Percentiles rank a stretch among this genome's conserved stretches.
phyloP scores from a whole-genome alignment of 192 early-diverging fungal genomes.

The Gigaspora rosea region DNA sequence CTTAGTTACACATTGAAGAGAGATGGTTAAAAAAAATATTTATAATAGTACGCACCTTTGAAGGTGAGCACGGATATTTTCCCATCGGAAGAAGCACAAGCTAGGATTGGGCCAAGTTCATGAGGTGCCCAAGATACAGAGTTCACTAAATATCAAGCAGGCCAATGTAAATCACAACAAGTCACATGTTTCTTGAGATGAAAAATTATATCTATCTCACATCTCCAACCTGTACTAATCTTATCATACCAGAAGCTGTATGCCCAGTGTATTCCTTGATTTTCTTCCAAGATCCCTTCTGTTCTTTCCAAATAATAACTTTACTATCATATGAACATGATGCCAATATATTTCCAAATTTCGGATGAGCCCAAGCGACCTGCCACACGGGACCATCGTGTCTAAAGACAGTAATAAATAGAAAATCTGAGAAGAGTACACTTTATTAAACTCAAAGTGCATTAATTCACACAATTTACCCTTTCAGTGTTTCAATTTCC shows the following conservation, averaged over 20 bases:
- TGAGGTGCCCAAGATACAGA: conserved; percentile 97
- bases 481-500: conserved; percentile 68
- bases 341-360: conserved; percentile 93
- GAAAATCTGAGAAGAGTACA: background rate
- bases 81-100: conserved; percentile 94
- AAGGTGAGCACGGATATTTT: conserved; percentile 90
- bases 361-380: conserved; percentile 98
- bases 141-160: conserved; percentile 68
- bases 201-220: background rate
- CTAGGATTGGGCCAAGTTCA: conserved; percentile 90
- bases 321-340: conserved; percentile 96
- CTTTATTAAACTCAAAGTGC: background rate
- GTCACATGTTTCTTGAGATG: background rate
- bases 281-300: conserved; percentile 72
- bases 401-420: conserved; percentile 44
- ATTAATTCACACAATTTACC: conserved; percentile 47
- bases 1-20: background rate
- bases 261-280: conserved; percentile 88
- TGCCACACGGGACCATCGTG: conserved; percentile 99
- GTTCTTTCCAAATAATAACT: conserved; percentile 96
- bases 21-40: background rate
- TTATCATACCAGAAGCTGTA: conserved; percentile 78
- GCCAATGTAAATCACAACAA: background rate
- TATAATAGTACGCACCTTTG: conserved; percentile 62
- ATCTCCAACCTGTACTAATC: background rate